Conservation (phyloP, 2,329 filamentous ascomycete genomes). For the Coniosporium tulheliwenetii region DNA sequence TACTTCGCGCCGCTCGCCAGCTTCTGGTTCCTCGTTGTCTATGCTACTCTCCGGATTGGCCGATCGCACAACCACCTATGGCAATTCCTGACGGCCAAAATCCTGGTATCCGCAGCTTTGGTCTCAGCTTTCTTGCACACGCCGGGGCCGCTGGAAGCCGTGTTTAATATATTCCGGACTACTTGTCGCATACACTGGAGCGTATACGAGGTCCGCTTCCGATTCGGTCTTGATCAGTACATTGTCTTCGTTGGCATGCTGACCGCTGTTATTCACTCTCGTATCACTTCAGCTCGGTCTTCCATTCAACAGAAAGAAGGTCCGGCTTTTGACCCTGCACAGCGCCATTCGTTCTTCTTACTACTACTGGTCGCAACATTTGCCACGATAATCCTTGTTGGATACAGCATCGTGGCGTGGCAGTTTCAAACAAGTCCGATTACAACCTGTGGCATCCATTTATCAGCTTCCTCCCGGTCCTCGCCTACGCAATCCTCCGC, state of each 20-base stretch:
- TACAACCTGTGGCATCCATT: constrained; percentile 39
- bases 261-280: constrained; percentile 23
- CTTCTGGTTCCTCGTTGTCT: constrained; percentile 49
- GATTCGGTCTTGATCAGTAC: constrained; percentile 36
- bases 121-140: constrained; percentile 20
- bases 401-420: too few relatives aligned
- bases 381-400: too few relatives aligned
- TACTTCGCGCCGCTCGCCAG: constrained; percentile 43
- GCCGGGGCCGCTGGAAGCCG: constrained; percentile 26
- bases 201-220: constrained; percentile 32
- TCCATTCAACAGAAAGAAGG: constrained; percentile 13
- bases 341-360: too few relatives aligned
- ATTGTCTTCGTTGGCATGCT: constrained; percentile 42
- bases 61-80: constrained; percentile 26
- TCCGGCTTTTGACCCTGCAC: constrained; percentile 1
- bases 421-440: constrained; percentile 15
- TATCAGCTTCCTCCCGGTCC: constrained; percentile 37
- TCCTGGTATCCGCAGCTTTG: constrained; percentile 27
- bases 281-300: not conserved
- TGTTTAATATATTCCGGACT: constrained; percentile 21
- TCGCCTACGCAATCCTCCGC: constrained; percentile 36
- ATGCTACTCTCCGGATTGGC: constrained; percentile 31
- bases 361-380: too few relatives aligned
- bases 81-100: constrained; percentile 30
- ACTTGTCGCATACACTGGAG: constrained; percentile 34